A percentile compares a stretch with the other conserved stretches of the same genome.
Conservation (phyloP, 306 rosid genomes). For the barrel medic (Medicago truncatula) region MtrunA17r5.0-ANR NC_053043.1:10361001-10361500, state of each 20-base stretch:
- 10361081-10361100: not conserved
- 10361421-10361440: slow-evolving; percentile 18
- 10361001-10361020: slow-evolving; percentile 67
- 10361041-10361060: slow-evolving; percentile 19
- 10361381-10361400: not conserved
- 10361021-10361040: slow-evolving; percentile 78
- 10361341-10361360: not conserved
- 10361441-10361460: slow-evolving; percentile 83
- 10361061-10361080: slow-evolving; percentile 34
- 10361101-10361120: not conserved
- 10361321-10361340: not conserved
- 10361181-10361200: no score
- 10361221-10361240: no score
- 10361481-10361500: slow-evolving; percentile 54
- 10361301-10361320: no score
- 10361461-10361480: slow-evolving; percentile 84
- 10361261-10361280: no score
- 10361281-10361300: no score
- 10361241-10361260: no score
- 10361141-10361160: no score
- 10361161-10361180: not conserved
- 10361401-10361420: not conserved
- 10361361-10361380: not conserved
- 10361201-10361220: no score
- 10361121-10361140: no score